phyloP scores from a whole-genome alignment of 306 rosid genomes.

The Ceratonia siliqua region DNA sequence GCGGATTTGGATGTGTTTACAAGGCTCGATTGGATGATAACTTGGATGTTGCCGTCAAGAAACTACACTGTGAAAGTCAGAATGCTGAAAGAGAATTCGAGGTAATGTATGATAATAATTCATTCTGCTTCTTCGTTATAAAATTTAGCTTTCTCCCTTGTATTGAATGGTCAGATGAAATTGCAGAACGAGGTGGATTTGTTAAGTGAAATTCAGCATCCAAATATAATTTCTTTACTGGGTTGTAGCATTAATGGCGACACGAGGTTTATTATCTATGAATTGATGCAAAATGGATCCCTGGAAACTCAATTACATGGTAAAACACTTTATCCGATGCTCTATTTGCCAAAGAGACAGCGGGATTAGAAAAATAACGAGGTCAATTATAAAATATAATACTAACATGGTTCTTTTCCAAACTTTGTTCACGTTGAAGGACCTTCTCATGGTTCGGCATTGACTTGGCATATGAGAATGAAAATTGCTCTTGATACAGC shows the following conservation, averaged over 20 bases:
- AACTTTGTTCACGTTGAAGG: constrained; percentile 47
- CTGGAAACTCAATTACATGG: constrained; percentile 94
- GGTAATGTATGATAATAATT: constrained; percentile 45
- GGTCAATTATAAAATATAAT: constrained; percentile 17
- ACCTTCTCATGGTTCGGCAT: constrained; percentile 80
- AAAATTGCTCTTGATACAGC: constrained; percentile 93
- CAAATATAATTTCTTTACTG: constrained; percentile 74
- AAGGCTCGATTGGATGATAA: constrained; percentile 73
- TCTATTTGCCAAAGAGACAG: not conserved
- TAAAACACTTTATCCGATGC: constrained; percentile 34
- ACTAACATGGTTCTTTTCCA: constrained; percentile 7
- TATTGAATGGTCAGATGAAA: constrained; percentile 35
- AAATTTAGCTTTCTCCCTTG: not conserved
- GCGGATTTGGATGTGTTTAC: constrained; percentile 97
- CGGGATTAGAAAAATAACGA: not conserved
- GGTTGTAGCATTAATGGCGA: constrained; percentile 71
- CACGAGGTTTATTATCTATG: constrained; percentile 75
- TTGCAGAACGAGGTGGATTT: constrained; percentile 90
- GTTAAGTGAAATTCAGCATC: constrained; percentile 82
- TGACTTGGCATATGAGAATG: constrained; percentile 96
- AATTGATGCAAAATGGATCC: constrained; percentile 93
- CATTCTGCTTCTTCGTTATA: not conserved
- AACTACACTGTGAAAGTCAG: constrained; percentile 60
- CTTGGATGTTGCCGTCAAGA: constrained; percentile 80
- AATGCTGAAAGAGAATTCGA: constrained; percentile 76